Conservation (phyloP, 2,329 filamentous ascomycete genomes). For the Cryphonectria carpinicola region DNA sequence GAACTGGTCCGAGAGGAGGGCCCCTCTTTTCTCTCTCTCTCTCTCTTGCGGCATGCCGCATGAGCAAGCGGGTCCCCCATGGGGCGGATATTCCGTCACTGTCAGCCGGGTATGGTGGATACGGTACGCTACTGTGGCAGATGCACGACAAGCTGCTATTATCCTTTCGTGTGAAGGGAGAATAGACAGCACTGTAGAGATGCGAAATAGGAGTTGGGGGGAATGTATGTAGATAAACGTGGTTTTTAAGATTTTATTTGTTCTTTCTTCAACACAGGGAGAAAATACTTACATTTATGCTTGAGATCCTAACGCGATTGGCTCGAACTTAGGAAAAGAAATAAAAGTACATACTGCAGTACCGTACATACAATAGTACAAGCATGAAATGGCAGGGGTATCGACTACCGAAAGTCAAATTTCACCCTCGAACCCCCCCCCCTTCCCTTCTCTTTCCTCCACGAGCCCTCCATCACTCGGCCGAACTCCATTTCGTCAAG, state of each 20-base stretch:
- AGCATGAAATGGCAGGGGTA: neutral
- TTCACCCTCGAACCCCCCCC: neutral
- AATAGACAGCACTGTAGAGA: neutral
- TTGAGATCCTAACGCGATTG: neutral
- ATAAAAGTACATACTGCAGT: neutral
- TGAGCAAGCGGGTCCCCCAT: neutral
- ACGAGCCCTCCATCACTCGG: neutral
- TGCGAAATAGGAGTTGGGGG: neutral
- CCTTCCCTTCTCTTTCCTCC: neutral
- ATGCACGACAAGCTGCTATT: neutral
- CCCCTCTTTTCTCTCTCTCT: neutral
- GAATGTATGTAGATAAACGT: neutral
- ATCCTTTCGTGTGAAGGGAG: neutral
- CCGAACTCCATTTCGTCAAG: neutral
- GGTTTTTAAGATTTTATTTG: neutral
- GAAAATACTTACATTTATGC: too few species aligned
- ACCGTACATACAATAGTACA: neutral
- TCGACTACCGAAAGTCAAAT: neutral
- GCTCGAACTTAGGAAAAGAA: neutral
- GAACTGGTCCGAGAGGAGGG: neutral
- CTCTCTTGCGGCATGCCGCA: neutral
- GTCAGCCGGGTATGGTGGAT: conserved; percentile 8
- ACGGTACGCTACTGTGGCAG: conserved; percentile 4
- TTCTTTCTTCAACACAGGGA: too few species aligned
- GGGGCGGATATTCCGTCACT: neutral